Conservation (phyloP, 2,329 filamentous ascomycete species). For the Didymella sp. region DNA sequence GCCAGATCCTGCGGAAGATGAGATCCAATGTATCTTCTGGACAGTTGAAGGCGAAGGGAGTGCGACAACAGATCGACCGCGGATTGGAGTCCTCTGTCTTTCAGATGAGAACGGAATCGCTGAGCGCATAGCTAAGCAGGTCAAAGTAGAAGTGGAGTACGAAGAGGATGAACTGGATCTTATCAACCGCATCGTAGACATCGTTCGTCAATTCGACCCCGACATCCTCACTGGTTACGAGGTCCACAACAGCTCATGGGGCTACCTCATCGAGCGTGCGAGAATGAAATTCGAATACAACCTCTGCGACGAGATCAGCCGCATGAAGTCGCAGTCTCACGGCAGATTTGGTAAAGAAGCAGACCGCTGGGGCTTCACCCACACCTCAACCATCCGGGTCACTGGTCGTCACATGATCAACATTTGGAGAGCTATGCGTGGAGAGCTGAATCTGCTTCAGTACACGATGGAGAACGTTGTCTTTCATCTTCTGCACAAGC, state of each 20-base stretch:
- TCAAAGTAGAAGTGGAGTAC: conserved; percentile 69
- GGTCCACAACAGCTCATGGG: conserved; percentile 92
- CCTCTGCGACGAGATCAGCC: conserved; percentile 87
- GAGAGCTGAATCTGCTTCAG: conserved; percentile 88
- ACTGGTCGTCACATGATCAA: conserved; percentile 97
- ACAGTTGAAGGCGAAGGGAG: conserved; percentile 79
- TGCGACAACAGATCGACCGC: conserved; percentile 60
- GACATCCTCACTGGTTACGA: conserved; percentile 96
- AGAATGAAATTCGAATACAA: conserved; percentile 86
- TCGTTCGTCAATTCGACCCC: conserved; percentile 83
- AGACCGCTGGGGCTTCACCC: conserved; percentile 92
- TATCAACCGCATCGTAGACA: conserved; percentile 82
- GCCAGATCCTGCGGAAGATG: conserved; percentile 89
- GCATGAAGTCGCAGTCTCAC: conserved; percentile 83
- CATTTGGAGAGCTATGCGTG: conserved; percentile 93
- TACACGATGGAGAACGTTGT: conserved; percentile 97
- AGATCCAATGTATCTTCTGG: conserved; percentile 90
- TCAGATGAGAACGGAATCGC: conserved; percentile 67
- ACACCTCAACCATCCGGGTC: conserved; percentile 89
- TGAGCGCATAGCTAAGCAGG: conserved; percentile 67
- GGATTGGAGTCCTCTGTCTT: conserved; percentile 76
- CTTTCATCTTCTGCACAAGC: conserved; percentile 85
- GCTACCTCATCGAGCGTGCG: conserved; percentile 91
- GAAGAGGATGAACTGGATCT: conserved; percentile 84
- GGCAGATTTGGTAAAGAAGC: conserved; percentile 85